phyloP scores from a whole-genome alignment of 2,329 filamentous ascomycete species.

The Hypoxylon sp. region DNA sequence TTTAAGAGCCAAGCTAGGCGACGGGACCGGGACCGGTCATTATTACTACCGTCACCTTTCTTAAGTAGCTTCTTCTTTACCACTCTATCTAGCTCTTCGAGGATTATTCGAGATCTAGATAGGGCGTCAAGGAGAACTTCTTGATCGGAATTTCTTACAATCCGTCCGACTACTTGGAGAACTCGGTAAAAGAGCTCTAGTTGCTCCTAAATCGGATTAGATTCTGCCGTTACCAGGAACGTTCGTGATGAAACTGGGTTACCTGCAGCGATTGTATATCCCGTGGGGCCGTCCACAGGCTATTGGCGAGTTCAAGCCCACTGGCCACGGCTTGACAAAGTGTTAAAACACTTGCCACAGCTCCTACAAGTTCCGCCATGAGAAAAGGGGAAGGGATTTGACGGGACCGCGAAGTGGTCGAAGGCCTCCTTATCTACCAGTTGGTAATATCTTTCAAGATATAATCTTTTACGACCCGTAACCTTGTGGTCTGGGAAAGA shows the following conservation, averaged over 20 bases:
- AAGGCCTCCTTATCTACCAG: background rate
- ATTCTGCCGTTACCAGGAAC: background rate
- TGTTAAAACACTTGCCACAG: background rate
- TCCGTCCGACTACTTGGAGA: background rate
- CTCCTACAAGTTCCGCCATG: background rate
- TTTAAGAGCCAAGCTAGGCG: background rate
- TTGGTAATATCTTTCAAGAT: background rate
- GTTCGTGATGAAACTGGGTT: background rate
- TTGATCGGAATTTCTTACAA: background rate
- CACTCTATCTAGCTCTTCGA: background rate
- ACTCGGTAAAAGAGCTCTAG: background rate
- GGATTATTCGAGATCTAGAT: background rate
- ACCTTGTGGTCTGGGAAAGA: background rate
- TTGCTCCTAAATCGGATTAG: background rate
- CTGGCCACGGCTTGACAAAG: background rate
- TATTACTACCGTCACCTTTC: background rate
- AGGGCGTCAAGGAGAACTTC: background rate
- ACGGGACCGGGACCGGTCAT: background rate
- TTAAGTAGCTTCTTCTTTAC: background rate
- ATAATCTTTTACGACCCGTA: background rate
- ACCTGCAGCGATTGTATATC: background rate
- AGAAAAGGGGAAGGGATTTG: background rate
- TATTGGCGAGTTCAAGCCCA: background rate
- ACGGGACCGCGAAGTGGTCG: too few relatives aligned
- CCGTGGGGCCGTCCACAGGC: background rate